phyloP scores from a whole-genome alignment of 306 rosid species.

The Pachyrhizus erosus region DNA sequence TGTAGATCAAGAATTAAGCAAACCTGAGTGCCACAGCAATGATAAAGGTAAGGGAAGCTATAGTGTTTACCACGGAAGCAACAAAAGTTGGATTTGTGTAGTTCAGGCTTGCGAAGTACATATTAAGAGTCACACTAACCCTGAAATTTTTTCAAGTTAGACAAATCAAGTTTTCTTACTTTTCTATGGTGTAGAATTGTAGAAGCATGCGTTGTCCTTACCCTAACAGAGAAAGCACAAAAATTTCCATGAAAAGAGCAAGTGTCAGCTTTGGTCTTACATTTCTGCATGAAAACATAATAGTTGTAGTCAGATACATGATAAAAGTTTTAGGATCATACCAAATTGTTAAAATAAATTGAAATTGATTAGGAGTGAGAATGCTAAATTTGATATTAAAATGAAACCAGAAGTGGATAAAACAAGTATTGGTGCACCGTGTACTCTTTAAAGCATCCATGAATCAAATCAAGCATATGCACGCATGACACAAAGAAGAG shows the following conservation, averaged over 20 bases:
- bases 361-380: background rate
- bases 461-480: background rate
- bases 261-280: slow-evolving; percentile 71
- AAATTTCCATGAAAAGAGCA: slow-evolving; percentile 68
- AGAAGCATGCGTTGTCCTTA: slow-evolving; percentile 41
- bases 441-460: background rate
- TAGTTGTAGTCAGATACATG: background rate
- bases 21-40: slow-evolving; percentile 76
- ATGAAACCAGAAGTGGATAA: background rate
- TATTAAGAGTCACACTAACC: slow-evolving; percentile 65
- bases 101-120: slow-evolving; percentile 80
- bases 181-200: background rate
- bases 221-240: slow-evolving; percentile 86
- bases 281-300: slow-evolving; percentile 50
- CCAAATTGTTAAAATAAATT: background rate
- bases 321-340: background rate
- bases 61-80: slow-evolving; percentile 71
- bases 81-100: slow-evolving; percentile 85
- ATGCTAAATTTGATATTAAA: background rate
- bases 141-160: slow-evolving; percentile 46
- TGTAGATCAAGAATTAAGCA: background rate
- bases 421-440: background rate
- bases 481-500: background rate
- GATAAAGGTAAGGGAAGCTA: slow-evolving; percentile 75
- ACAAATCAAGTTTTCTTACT: background rate